These are phyloP conservation scores for Trichoderma koningii DNA, from an alignment of 2,329 filamentous ascomycete species.

Conservation along the genomic window DNA sequence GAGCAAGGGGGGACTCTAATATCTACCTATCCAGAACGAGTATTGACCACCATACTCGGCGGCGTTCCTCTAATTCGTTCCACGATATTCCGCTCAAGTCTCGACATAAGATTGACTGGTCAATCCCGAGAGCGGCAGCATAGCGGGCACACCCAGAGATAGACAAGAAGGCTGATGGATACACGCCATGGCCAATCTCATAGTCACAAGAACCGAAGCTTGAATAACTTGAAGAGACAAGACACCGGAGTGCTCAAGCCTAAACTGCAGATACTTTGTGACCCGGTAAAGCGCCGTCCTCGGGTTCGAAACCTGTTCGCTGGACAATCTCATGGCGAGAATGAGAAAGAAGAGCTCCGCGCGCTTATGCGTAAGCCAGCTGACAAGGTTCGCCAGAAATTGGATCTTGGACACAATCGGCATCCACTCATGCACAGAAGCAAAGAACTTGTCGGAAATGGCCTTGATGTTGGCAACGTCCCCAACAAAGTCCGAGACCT, in stretches of 20 bases:
- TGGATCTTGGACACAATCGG: slow-evolving; percentile 19
- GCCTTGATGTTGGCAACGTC: slow-evolving; percentile 17
- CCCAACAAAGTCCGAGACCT: slow-evolving; percentile 21
- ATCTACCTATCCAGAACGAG: slow-evolving; percentile 26
- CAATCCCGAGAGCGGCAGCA: slow-evolving; percentile 18
- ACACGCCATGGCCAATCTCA: slow-evolving; percentile 24
- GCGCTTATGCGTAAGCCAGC: slow-evolving; percentile 12
- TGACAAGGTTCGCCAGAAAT: slow-evolving; percentile 17
- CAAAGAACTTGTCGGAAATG: slow-evolving; percentile 9
- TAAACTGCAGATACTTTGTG: slow-evolving; percentile 15
- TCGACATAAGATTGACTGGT: neutral
- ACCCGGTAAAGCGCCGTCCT: slow-evolving; percentile 17
- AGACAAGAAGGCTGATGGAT: slow-evolving; percentile 22
- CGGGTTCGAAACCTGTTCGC: neutral
- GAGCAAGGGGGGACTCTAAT: neutral
- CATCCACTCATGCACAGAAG: slow-evolving; percentile 25
- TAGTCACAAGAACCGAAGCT: slow-evolving; percentile 21
- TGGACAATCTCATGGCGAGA: slow-evolving; percentile 24
- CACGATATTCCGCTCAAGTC: slow-evolving; percentile 1
- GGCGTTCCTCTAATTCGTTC: slow-evolving; percentile 22
- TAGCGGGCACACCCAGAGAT: slow-evolving; percentile 21
- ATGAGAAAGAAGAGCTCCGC: slow-evolving; percentile 23
- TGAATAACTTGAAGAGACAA: slow-evolving; percentile 16
- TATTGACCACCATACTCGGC: slow-evolving; percentile 23
- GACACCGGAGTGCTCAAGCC: slow-evolving; percentile 12